Evolutionary conservation across 176 grass and related monocot species (phyloP), one percentile per base, ranked within the genome.

Genomic region (Bonia amplexicaulis): DNA sequence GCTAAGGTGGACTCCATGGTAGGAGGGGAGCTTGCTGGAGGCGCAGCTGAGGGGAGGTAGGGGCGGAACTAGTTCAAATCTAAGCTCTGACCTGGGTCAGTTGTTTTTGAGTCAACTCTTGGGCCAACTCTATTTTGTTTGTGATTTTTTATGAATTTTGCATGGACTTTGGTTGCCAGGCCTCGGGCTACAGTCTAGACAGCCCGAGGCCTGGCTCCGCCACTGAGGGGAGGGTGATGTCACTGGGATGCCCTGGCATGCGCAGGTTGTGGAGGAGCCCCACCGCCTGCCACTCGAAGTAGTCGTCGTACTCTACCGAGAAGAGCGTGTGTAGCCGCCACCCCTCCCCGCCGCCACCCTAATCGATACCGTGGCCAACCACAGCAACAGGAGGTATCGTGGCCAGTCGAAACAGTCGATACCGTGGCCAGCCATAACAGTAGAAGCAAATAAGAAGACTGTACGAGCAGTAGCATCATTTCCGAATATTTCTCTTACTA

Each of bases 231-330:
- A 88, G 85, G 61, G 96, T 99, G 66, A 96, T 61, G 49, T 88
- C 90, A 16, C 93, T 93, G 42, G 93, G 93, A 57, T 96, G 96
- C 66, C 80, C 13, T 0, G 93, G 89, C 88, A 96, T 99, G 55
- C 84, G 84, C 59, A 94, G 86, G 86, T 91, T 99, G 78, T 96
- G 96, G 58, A 99, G 88, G 77, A 99, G 75, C 70, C 96, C 96
- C 81, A 94, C 93, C 53, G 91, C 89, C 81, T 99, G 93, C 96
- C 93, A 99, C 78, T 99, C 93, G 86, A 99, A 99, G 88, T 99
- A 99, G 75, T 96, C 84, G 78, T 90, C 90, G 79, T 91, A 99
- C 60, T 99, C 93, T 78, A 99, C 93, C 16, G 93, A 99, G 90
- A 99, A 96, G 78, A 99, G 85, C 37, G 90, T 94, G 88, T 99